Evolutionary conservation across 2,329 filamentous ascomycete species (phyloP), one percentile per base, ranked within the genome.

Genomic region (Lachnellula occidentalis): DNA sequence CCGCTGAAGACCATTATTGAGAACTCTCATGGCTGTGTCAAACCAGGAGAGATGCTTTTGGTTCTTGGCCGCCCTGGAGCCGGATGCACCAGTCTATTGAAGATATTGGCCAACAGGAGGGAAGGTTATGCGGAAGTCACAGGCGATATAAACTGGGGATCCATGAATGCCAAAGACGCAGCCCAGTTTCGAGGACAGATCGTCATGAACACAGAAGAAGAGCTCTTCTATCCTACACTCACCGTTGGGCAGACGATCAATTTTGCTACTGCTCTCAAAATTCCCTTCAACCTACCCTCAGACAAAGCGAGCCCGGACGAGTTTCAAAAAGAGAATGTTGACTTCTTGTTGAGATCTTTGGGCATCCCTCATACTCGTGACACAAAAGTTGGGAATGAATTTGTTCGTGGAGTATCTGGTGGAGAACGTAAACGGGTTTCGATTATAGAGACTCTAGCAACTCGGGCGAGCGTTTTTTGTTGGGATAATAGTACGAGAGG

Each of bases 31-130:
- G 86, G 86, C 11, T 87, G 83, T 60, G 81, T 90, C 49, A 84
- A 85, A 66, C 85, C 86, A 0, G 87, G 85, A 19, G 85, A 88
- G 69, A 87, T 88, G 86, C 70, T 88, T 1, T 72, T 88, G 0
- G 85, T 89, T 0, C 73, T 89, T 0, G 86, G 86, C 3, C 76
- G 85, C 1, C 86, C 86, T 0, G 86, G 85, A 0, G 77, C 83
- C 2, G 86, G 86, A 34, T 90, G 87, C 67, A 88, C 86, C 0
- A 87, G 86, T 0, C 74, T 90, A 15, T 74, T 91, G 45, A 90
- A 87, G 63, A 75, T 87, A 62, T 74, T 90, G 5, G 76, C 84
- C 49, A 90, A 90, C 63, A 77, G 80, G 53, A 73, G 85, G 37
- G 70, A 69, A 5, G 85, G 85, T 3, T 88, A 79, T 60, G 74